Conservation (phyloP, 768 basidiomycete genomes). For the Lentinula boryana region DNA sequence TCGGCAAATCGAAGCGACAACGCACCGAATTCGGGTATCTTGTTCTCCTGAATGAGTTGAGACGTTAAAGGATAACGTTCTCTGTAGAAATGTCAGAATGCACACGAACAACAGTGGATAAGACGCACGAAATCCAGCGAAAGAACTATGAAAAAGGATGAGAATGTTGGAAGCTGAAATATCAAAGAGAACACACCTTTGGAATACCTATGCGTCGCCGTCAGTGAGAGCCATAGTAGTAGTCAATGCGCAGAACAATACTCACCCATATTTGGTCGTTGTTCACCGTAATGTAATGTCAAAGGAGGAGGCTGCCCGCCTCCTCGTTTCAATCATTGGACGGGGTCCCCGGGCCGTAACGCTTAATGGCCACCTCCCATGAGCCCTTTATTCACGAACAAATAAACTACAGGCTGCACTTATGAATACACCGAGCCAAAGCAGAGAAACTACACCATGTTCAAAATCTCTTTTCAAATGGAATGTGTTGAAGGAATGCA, state of each 20-base stretch:
- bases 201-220: constrained; percentile 42
- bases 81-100: constrained; percentile 32
- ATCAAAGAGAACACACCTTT: constrained; percentile 39
- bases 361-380: no score
- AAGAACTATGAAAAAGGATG: constrained; percentile 62
- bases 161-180: constrained; percentile 2
- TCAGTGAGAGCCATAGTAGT: background rate
- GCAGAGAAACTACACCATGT: no score
- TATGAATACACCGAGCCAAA: no score
- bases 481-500: no score
- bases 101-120: background rate
- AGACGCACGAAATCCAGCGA: constrained; percentile 85
- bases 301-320: background rate
- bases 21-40: constrained; percentile 96
- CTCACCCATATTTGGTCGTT: background rate
- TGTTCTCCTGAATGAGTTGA: constrained; percentile 96
- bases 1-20: constrained; percentile 2
- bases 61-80: constrained; percentile 98
- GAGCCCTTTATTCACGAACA: no score
- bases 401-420: no score
- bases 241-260: background rate
- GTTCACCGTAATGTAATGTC: background rate
- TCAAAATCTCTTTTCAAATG: no score
- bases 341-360: no score
- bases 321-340: background rate